These are phyloP conservation scores for Fraxinus quadrangulata DNA, from an alignment of 257 asterid species.

Conservation along the genomic window DNA sequence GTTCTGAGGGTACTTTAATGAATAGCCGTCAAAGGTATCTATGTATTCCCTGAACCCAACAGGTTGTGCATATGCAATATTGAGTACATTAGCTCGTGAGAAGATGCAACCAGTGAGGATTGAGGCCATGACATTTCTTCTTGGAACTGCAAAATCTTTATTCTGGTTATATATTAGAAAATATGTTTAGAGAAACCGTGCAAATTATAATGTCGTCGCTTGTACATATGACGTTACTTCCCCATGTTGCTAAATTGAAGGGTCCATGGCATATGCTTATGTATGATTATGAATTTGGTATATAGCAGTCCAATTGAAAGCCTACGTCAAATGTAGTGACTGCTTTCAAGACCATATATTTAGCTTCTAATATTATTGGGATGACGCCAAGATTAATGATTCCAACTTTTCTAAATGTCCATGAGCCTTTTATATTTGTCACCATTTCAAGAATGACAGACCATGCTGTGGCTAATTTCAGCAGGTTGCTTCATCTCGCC, in stretches of 20 bases:
- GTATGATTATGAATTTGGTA: slow-evolving; percentile 4
- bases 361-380: not conserved
- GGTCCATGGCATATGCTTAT: not conserved
- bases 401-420: not conserved
- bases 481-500: not conserved
- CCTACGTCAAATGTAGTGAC: not conserved
- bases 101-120: slow-evolving; percentile 59
- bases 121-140: slow-evolving; percentile 68
- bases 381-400: not conserved
- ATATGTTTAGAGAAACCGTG: slow-evolving; percentile 44
- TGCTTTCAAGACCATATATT: not conserved
- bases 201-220: slow-evolving; percentile 23
- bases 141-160: slow-evolving; percentile 91
- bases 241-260: not conserved
- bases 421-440: not conserved
- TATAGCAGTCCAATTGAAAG: slow-evolving; percentile 5
- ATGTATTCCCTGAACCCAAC: slow-evolving; percentile 67
- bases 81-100: slow-evolving; percentile 31
- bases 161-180: slow-evolving; percentile 76
- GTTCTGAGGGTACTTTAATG: slow-evolving; percentile 73
- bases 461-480: not conserved
- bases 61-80: slow-evolving; percentile 58
- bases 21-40: slow-evolving; percentile 85
- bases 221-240: slow-evolving; percentile 10
- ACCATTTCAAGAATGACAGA: not conserved